phyloP scores from a whole-genome alignment of 2,329 filamentous ascomycete species.

The Exophiala oligosperma region DNA sequence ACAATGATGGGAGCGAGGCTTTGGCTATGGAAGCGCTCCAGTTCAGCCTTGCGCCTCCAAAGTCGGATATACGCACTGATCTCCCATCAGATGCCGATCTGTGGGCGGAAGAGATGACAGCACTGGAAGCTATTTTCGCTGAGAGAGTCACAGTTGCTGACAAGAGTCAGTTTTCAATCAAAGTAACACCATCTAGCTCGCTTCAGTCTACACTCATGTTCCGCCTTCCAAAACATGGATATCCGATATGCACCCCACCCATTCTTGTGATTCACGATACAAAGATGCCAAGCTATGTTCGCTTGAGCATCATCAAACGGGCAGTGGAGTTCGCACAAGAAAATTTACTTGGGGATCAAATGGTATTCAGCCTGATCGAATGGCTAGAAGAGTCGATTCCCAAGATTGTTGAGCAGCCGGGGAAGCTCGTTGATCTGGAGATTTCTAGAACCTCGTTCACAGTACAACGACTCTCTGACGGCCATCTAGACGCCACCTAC shows the following conservation, averaged over 20 bases:
- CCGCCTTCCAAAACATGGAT: conserved; percentile 66
- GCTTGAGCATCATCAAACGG: conserved; percentile 80
- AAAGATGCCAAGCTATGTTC: conserved; percentile 80
- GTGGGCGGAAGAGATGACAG: conserved; percentile 85
- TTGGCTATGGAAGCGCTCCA: conserved; percentile 80
- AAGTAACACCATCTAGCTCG: conserved; percentile 49
- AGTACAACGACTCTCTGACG: not conserved
- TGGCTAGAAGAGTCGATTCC: conserved; percentile 88
- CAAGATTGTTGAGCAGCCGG: conserved; percentile 79
- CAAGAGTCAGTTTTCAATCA: conserved; percentile 67
- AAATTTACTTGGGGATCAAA: conserved; percentile 76
- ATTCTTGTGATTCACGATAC: conserved; percentile 64
- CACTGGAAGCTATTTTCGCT: conserved; percentile 82
- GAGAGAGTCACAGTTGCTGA: conserved; percentile 66
- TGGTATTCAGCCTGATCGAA: conserved; percentile 86
- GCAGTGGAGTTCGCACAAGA: conserved; percentile 70
- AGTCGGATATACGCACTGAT: not conserved
- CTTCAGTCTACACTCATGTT: conserved; percentile 55
- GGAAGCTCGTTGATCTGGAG: conserved; percentile 79
- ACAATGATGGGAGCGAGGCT: conserved; percentile 69
- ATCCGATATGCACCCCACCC: conserved; percentile 61
- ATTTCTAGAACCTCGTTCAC: conserved; percentile 63
- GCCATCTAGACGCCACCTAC: not conserved
- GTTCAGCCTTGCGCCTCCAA: conserved; percentile 51
- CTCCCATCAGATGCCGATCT: conserved; percentile 45